Conservation (phyloP, 2,329 filamentous ascomycete genomes). For the Paraphaeosphaeria minitans region DNA sequence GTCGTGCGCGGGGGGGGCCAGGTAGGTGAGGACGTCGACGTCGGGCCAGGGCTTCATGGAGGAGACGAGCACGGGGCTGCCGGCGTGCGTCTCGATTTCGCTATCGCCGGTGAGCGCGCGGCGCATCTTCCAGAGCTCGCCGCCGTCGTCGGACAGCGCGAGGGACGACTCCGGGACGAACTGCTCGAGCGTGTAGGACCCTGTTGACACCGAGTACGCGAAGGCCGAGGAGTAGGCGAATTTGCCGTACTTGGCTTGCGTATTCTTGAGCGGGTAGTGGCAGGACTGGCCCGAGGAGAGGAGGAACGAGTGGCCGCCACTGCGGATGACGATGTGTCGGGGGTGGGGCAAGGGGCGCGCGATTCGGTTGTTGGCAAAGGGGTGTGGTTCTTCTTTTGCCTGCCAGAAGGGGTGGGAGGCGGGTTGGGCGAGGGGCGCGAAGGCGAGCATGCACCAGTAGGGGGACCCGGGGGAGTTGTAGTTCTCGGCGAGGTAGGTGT, state of each 20-base stretch:
- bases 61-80: constrained; percentile 66
- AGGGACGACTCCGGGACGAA: constrained; percentile 77
- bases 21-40: constrained; percentile 67
- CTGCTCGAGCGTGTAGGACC: constrained; percentile 75
- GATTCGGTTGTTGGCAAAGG: constrained; percentile 61
- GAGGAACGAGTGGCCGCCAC: constrained; percentile 76
- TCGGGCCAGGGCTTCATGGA: constrained; percentile 74
- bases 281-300: constrained; percentile 76
- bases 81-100: constrained; percentile 62
- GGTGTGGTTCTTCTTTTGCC: constrained; percentile 66
- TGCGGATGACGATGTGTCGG: constrained; percentile 72
- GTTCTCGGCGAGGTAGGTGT: constrained; percentile 82
- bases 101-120: constrained; percentile 67
- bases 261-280: constrained; percentile 80
- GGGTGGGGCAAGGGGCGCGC: constrained; percentile 69
- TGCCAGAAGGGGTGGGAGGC: constrained; percentile 77
- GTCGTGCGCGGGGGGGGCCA: constrained; percentile 64
- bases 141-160: constrained; percentile 75
- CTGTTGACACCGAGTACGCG: constrained; percentile 77
- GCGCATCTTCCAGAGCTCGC: constrained; percentile 80
- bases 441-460: constrained; percentile 81
- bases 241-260: constrained; percentile 79
- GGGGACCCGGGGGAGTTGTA: constrained; percentile 77
- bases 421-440: constrained; percentile 73
- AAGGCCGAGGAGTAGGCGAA: constrained; percentile 80